A percentile compares a stretch with the other conserved stretches of the same genome.
These are phyloP conservation scores for Kazachstania viticola DNA, from an alignment of 805 yeast species.

Conservation along the genomic window DNA sequence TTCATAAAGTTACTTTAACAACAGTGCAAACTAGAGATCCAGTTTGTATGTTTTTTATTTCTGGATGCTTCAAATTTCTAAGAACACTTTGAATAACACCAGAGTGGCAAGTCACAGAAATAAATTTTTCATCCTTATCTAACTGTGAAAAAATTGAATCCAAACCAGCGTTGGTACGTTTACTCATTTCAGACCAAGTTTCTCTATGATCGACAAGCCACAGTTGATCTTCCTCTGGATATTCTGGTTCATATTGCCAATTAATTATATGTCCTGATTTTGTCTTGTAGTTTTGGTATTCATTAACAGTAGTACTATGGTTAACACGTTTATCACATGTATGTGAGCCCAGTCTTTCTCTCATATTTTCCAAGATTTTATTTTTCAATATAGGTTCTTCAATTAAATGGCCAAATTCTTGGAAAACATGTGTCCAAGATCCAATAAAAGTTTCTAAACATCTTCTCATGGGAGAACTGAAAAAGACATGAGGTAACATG, in stretches of 20 bases:
- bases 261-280: constrained; percentile 27
- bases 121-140: constrained; percentile 16
- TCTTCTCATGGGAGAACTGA: constrained; percentile 53
- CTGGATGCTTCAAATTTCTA: constrained; percentile 42
- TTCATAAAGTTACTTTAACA: constrained; percentile 31
- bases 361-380: constrained; percentile 30
- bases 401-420: constrained; percentile 22
- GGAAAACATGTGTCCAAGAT: constrained; percentile 44
- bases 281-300: constrained; percentile 11
- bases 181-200: constrained; percentile 35
- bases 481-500: constrained; percentile 45
- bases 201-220: constrained; percentile 39
- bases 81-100: constrained; percentile 45
- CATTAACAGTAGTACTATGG: constrained; percentile 10
- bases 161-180: constrained; percentile 29
- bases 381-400: constrained; percentile 5
- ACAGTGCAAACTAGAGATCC: constrained; percentile 57
- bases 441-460: constrained; percentile 43
- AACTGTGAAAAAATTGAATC: constrained; percentile 33
- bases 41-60: constrained; percentile 43
- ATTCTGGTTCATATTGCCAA: constrained; percentile 34
- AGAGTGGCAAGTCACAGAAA: constrained; percentile 48
- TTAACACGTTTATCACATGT: constrained; percentile 44
- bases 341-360: constrained; percentile 53
- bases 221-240: constrained; percentile 39